Base-by-base conservation (phyloP, 2,329 filamentous ascomycete genomes). In the Raffaelea albimanens region DNA sequence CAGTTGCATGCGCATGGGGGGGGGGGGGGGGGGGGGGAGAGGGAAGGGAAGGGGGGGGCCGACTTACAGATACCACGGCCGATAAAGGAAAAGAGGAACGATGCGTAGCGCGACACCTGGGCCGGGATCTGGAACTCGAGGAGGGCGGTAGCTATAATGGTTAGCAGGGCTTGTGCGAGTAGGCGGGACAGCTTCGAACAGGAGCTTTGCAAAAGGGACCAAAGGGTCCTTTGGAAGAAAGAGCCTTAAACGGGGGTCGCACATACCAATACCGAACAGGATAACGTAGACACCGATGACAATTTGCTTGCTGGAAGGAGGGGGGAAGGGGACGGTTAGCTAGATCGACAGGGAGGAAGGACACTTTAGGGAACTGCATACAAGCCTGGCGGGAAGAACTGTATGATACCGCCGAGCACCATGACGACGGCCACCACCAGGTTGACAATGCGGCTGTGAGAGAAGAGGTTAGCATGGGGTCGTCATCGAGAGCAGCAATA, bases 81-180 rank as follows among this genome's bases (percentile, higher is more conserved):
- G 57, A 97, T 71, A 76, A 98, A 97, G 49, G 87, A 95, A 75
- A 97, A 97, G 68, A 97, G 83, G 75, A 98, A 98, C 11, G 88
- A 95, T 47, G 89, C 91, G 72, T 97, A 95, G 69, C 88, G 84
- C 50, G 89, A 85, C 47, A 95, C 76, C 65, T 95, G 90, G 50
- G 90, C 87, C 44, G 93, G 91, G 58, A 96, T 91, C 68, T 95
- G 85, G 72, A 97, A 95, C 69, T 98, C 93, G 57, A 89, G 77
- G 43, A 85, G 75, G 41, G 74, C 84, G 55, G 87, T 83, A 56
- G 78, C 82, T 85, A 29, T 29, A 29, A 7, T 44, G 25, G 40
- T 43, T 38, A 45, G 44, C 21, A 40, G 7, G 11, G 9, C 16
- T 23, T 43, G 31, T 38, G 40, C 42, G n/a, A 40, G 59, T 53